A percentile compares a stretch with the other conserved stretches of the same genome.
phyloP scores from a whole-genome alignment of 2,329 filamentous ascomycete species.

The Talaromyces pinophilus region DNA sequence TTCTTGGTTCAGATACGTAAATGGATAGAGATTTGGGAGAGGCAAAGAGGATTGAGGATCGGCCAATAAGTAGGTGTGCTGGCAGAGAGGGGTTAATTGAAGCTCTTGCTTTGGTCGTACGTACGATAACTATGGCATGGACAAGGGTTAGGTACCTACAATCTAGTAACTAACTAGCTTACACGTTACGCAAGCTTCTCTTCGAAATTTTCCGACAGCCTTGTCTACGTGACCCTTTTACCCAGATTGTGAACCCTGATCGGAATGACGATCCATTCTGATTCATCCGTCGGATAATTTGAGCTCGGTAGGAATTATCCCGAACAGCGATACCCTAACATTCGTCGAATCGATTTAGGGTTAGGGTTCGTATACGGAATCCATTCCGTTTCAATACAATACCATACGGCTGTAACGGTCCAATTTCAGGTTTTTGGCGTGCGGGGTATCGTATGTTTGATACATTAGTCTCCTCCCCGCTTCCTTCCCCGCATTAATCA shows the following conservation, averaged over 20 bases:
- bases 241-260: neutral
- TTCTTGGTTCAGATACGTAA: neutral
- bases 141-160: neutral
- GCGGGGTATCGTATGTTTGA: neutral
- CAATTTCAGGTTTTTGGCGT: neutral
- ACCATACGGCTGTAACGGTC: neutral
- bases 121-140: neutral
- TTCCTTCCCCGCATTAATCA: slow-evolving; percentile 5
- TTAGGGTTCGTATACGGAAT: neutral
- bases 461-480: slow-evolving; percentile 2
- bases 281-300: neutral
- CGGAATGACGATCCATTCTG: neutral
- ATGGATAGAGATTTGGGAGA: neutral
- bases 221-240: neutral
- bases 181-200: neutral
- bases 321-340: neutral
- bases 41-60: neutral
- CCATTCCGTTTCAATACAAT: neutral
- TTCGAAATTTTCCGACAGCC: too few relatives aligned
- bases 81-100: neutral
- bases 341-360: neutral
- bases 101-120: neutral
- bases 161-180: neutral
- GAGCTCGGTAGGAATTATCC: slow-evolving; percentile 8
- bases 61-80: neutral